Conservation (phyloP, 1,284 basidiomycete species). For the Termitomyces sp. region DNA sequence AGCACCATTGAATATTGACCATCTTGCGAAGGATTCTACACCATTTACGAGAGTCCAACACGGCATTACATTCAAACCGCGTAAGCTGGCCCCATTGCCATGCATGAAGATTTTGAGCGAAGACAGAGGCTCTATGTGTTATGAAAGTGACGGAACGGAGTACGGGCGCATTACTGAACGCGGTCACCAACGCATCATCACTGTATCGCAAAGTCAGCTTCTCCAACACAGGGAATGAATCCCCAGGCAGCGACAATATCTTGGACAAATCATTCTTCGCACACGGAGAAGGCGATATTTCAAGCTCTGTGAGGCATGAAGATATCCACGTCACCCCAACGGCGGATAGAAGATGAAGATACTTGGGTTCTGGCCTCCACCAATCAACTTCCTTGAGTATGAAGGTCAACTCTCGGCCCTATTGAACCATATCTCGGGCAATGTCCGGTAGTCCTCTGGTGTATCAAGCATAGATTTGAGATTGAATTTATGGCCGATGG, state of each 20-base stretch:
- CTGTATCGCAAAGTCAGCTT: neutral
- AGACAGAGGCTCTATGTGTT: fast-evolving
- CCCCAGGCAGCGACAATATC: neutral
- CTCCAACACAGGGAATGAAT: neutral
- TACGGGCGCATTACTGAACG: neutral
- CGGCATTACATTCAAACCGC: neutral
- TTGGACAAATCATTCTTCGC: neutral
- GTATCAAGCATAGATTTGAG: neutral
- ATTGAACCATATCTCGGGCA: neutral
- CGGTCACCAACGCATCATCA: neutral
- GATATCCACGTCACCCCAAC: neutral
- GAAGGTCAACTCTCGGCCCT: neutral
- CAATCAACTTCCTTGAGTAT: neutral
- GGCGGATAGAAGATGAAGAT: neutral
- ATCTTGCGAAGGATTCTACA: neutral
- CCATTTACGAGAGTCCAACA: neutral
- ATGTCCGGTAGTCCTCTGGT: neutral
- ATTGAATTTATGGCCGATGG: neutral
- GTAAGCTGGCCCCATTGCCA: neutral
- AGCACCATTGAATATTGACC: neutral
- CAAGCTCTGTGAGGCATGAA: neutral
- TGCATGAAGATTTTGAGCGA: neutral
- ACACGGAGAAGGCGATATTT: neutral
- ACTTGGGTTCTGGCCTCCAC: neutral
- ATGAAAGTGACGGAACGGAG: neutral